Evolutionary conservation across 148 eudicot genomes (phyloP).

Genomic region (Amaranthus cruentus): DNA sequence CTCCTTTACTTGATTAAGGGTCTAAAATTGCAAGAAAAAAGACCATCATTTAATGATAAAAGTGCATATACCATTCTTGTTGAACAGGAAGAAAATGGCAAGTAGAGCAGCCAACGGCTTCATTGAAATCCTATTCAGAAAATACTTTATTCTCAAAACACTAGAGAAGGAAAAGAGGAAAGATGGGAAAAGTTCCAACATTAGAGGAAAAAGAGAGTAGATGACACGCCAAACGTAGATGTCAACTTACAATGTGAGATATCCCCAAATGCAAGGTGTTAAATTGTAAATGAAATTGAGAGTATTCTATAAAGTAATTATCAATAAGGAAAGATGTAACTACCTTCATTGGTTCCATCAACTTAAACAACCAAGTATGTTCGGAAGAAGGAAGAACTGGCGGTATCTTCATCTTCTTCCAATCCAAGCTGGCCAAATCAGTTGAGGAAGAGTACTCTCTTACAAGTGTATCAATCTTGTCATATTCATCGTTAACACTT

Average conservation of each 20-base stretch:
- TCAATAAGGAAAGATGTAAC: constrained; percentile 24
- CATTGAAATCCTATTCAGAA: not conserved
- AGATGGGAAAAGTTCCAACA: too few relatives aligned
- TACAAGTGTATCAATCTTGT: constrained; percentile 56
- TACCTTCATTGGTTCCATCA: constrained; percentile 96
- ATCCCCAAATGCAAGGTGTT: not conserved
- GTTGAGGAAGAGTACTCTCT: constrained; percentile 68
- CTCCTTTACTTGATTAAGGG: constrained; percentile 56
- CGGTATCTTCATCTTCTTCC: constrained; percentile 97
- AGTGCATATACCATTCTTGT: not conserved
- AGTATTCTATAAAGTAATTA: not conserved
- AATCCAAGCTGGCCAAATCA: constrained; percentile 74
- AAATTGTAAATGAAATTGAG: not conserved
- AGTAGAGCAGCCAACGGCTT: not conserved
- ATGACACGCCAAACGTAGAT: too few relatives aligned
- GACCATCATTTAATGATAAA: not conserved
- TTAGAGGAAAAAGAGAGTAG: too few relatives aligned
- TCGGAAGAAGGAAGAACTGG: constrained; percentile 89
- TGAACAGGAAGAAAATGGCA: not conserved
- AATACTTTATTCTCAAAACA: too few relatives aligned
- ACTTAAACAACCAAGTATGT: constrained; percentile 76
- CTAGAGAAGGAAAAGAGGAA: too few relatives aligned
- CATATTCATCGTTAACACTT: constrained; percentile 39
- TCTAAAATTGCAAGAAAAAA: constrained; percentile 23
- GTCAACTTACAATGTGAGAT: not conserved